A percentile compares a stretch with the other conserved stretches of the same genome.
phyloP scores from a whole-genome alignment of 2,329 filamentous ascomycete species.

The Coniochaeta sp. region DNA sequence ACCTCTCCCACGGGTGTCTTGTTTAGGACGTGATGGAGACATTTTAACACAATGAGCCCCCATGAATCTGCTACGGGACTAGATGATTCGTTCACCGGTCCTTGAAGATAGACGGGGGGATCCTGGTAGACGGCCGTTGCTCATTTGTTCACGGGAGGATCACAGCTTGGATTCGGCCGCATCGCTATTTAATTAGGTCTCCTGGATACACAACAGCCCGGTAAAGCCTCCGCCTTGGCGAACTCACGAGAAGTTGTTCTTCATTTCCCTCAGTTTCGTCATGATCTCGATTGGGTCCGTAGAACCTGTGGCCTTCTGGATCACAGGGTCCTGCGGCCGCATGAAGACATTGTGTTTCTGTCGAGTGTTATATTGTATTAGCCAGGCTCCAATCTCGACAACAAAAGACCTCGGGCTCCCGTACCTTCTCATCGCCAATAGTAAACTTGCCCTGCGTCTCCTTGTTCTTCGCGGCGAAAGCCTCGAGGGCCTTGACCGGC shows the following conservation, averaged over 20 bases:
- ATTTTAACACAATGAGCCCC: constrained; percentile 7
- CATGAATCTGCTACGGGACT: background rate
- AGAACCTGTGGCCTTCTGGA: constrained; percentile 79
- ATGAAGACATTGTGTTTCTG: constrained; percentile 96
- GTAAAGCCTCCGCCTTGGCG: background rate
- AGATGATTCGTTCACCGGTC: background rate
- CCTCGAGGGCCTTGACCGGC: constrained; percentile 67
- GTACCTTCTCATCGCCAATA: constrained; percentile 94
- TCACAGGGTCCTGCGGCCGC: constrained; percentile 75
- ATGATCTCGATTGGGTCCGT: constrained; percentile 79
- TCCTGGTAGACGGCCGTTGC: too few relatives aligned
- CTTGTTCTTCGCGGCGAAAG: constrained; percentile 70
- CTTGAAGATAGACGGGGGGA: too few relatives aligned
- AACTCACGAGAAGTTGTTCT: constrained; percentile 66
- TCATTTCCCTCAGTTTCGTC: constrained; percentile 79
- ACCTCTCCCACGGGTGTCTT: constrained; percentile 6
- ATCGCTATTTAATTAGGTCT: constrained; percentile 17
- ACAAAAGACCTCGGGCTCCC: background rate
- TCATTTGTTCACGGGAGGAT: background rate
- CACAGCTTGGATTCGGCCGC: constrained; percentile 25
- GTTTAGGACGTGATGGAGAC: constrained; percentile 15
- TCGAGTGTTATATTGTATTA: background rate
- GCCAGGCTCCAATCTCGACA: background rate
- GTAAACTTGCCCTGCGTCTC: constrained; percentile 95
- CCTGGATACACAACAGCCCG: background rate